These are phyloP conservation scores for Teratosphaeria epicoccoides DNA, from an alignment of 2,329 filamentous ascomycete species.

Conservation along the genomic window DNA sequence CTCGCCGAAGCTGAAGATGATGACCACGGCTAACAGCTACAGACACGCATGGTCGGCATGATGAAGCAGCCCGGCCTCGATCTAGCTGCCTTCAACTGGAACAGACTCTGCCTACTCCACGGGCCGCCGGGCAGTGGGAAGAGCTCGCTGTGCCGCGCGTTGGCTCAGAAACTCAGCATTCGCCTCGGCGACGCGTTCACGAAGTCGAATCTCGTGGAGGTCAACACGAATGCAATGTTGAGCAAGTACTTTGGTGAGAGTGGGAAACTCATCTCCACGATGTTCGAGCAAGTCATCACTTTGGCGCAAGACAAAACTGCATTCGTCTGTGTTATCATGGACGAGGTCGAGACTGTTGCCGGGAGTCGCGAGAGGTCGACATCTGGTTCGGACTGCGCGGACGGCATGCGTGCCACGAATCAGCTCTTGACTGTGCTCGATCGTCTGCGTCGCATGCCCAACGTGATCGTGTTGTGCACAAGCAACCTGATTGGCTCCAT, in stretches of 20 bases:
- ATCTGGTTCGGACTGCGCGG: constrained; percentile 33
- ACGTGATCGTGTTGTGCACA: constrained; percentile 41
- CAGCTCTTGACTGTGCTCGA: constrained; percentile 41
- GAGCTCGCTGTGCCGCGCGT: constrained; percentile 34
- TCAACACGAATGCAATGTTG: constrained; percentile 36
- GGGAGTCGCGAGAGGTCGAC: constrained; percentile 32
- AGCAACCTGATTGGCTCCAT: constrained; percentile 38
- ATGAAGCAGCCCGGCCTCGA: constrained; percentile 27
- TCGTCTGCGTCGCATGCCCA: constrained; percentile 30
- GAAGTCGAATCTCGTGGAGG: constrained; percentile 30
- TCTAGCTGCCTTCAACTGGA: constrained; percentile 34
- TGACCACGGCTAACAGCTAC: not conserved
- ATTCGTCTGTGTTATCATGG: constrained; percentile 38
- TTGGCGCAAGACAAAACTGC: constrained; percentile 30
- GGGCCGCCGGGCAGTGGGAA: constrained; percentile 37
- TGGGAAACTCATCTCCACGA: constrained; percentile 31
- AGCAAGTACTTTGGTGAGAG: constrained; percentile 41
- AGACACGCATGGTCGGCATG: constrained; percentile 28
- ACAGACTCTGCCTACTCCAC: constrained; percentile 33
- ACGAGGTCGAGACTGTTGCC: constrained; percentile 42
- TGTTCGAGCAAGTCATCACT: not conserved
- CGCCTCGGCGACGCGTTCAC: constrained; percentile 30
- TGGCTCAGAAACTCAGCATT: constrained; percentile 43
- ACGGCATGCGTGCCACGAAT: constrained; percentile 40
- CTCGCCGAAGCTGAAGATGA: not conserved